Evolutionary conservation across 306 rosid species (phyloP), one percentile per base, ranked within the genome.

Genomic region (Trifolium dubium): DNA sequence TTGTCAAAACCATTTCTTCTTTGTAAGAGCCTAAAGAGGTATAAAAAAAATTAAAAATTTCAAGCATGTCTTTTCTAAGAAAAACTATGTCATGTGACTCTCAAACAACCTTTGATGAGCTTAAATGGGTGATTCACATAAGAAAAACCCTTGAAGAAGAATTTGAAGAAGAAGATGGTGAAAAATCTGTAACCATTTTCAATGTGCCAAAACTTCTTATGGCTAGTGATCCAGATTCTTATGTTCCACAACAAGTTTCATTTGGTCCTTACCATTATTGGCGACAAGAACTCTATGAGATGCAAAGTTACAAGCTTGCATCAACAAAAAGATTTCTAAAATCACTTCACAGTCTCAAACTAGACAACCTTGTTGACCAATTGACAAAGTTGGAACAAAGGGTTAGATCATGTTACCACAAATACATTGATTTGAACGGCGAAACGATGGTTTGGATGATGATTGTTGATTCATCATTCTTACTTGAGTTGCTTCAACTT

Each of bases 361-460:
- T 88, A 50, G 86, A 84, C 3, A 34, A 72, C 4, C 82, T 88
- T 0, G 91, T 86, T 31, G 84, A 83, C 6, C 88, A 88, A 8
- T 63, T 92, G 72, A 72, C 34, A 5, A 82, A 79, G 54, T 75
- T 85, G 8, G 96, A 88, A 74, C 82, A 56, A 6, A 81, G 58
- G 30, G 83, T 82, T 55, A 72, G 94, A 40, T 79, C 86, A 10
- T 88, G 86, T 72, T 92, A 88, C 75, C 98, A 90, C 86, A 90
- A 83, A 81, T 90, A 75, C 84, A 75, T 92, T 71, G 86, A 88
- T 34, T 82, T 90, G 67, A 84, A 80, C 13, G 78, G 88, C 0
- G 96, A 92, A 74, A 92, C 91, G 0, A 54, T 88, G 47, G 85
- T 83, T 40, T 92, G 98, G 96, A 88, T 85, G 88, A 84, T 92